These are phyloP conservation scores for Nannochloris sp. DNA, from an alignment of 139 green algal species.

Conservation along the genomic window DNA sequence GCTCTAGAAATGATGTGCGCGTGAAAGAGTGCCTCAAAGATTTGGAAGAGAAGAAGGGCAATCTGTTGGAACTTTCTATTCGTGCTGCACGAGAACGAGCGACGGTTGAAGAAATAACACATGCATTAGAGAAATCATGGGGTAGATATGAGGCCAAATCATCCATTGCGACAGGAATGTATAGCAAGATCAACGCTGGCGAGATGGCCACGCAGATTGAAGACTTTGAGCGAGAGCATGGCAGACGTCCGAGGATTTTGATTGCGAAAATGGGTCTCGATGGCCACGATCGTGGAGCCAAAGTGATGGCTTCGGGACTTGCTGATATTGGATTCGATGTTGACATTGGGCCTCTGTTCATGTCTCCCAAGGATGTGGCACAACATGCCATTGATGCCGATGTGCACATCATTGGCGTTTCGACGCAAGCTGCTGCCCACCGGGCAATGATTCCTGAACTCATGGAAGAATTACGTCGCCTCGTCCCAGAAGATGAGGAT, in stretches of 20 bases:
- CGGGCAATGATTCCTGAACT: slow-evolving; percentile 45
- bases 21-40: slow-evolving; percentile 21
- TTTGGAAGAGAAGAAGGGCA: slow-evolving; percentile 23
- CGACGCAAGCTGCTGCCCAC: slow-evolving; percentile 39
- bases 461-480: slow-evolving; percentile 29
- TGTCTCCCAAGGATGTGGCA: slow-evolving; percentile 54
- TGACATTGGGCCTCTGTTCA: slow-evolving; percentile 60
- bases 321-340: slow-evolving; percentile 64
- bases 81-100: slow-evolving; percentile 36
- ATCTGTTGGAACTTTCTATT: slow-evolving; percentile 49
- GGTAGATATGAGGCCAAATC: slow-evolving; percentile 37
- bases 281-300: slow-evolving; percentile 50
- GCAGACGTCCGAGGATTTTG: slow-evolving; percentile 52
- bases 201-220: slow-evolving; percentile 10
- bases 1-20: slow-evolving; percentile 12
- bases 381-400: slow-evolving; percentile 56
- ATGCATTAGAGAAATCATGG: slow-evolving; percentile 48
- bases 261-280: slow-evolving; percentile 61
- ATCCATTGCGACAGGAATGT: slow-evolving; percentile 38
- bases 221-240: slow-evolving; percentile 23
- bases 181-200: slow-evolving; percentile 6
- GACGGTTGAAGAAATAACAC: slow-evolving; percentile 56
- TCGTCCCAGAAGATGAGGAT: slow-evolving; percentile 11
- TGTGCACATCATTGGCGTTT: slow-evolving; percentile 58
- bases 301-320: slow-evolving; percentile 57